Base-by-base conservation (phyloP, 768 basidiomycete genomes). In the Trametes meyenii region DNA sequence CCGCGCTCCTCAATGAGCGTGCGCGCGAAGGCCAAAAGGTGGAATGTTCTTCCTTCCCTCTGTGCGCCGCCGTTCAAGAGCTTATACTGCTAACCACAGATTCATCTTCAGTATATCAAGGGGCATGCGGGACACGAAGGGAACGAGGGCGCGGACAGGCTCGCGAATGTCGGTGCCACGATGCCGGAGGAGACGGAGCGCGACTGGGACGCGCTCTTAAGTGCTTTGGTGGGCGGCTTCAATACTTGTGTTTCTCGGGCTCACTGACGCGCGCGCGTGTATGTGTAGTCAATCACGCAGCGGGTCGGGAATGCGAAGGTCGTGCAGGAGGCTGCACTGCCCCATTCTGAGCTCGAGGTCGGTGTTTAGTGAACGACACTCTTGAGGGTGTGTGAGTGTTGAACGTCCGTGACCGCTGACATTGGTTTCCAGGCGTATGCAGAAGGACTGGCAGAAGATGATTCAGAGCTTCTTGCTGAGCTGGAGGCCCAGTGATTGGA, bases 71-170 rank as follows among this genome's bases (percentile, higher is more conserved):
- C 10, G 17, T 24, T 13, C 29, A 19, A 13, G 42, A 0, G 5
- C 24, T 42, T 11, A 39, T 3, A 4, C 36, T 1, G 19, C 16
- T 39, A 2, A 8, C 11, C 14, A 19, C 35, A 69, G 72, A 67
- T 73, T 0, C 45, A 58, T 39, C 79, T 96, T 50, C 75, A 85
- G 65, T 82, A 94, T 67, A 92, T 98, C 58, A 81, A 84, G 59
- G 96, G 88, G 0, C 96, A 97, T 68, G 78, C 77, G 11, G 94
- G 94, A 0, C 78, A 85, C 29, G 75, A 75, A 55, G 96, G 96
- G 1, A 98, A 98, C 70, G 95, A 98, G 55, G 87, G 83, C 44
- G 96, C 96, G 2, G 96, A 98, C 71, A 67, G 63, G 14, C 80
- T 87, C 58, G 93, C 93, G 3, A 88, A 85, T 59, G 35, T 73